Base-by-base conservation (phyloP, 139 green algal species). In the Micractinium sp. region DNA sequence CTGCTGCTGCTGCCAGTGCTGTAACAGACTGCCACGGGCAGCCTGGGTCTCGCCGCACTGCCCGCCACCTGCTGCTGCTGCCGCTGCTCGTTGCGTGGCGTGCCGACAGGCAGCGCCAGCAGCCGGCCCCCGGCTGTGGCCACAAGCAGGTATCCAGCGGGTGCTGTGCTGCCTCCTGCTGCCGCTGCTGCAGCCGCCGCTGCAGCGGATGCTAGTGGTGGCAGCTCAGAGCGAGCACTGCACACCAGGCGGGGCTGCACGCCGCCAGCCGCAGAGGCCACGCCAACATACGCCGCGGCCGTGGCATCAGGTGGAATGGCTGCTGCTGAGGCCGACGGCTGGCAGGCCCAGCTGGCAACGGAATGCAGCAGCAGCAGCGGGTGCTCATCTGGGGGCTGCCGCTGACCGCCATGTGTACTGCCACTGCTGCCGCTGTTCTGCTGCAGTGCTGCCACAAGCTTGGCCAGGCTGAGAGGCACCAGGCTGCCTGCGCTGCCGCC, bases 331-430 rank as follows among this genome's bases (percentile, higher is more conserved):
- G 39, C 39, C 25, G 39, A 22, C 23, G 1, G 39, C 41, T 35
- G 41, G 78, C 41, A 84, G 29, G 53, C 78, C 78, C 78, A 84
- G 78, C 78, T 84, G 41, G 78, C 78, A 22, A 84, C 31, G 0
- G 41, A 60, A 41, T 84, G 78, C 14, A 84, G 27, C 78, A 84
- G 14, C 29, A 56, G 47, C 5, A 47, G 78, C 14, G 31, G 1
- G 13, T 84, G 41, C 38, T 84, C 29, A 0, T 67, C 41, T 31
- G 33, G 9, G 9, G 20, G 74, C 41, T 84, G 78, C 78, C 7
- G 13, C 38, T 82, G 77, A 0, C 31, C 14, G 35, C 18, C 71
- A 39, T 0, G 31, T 15, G 27, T 31, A 33, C 71, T 29, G 35
- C 31, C 71, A 38, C 78, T 61, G 41, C 53, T 61, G 78, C 16